These are phyloP conservation scores for Epichloe aotearoae DNA, from an alignment of 2,329 filamentous ascomycete species.

Conservation along the genomic window DNA sequence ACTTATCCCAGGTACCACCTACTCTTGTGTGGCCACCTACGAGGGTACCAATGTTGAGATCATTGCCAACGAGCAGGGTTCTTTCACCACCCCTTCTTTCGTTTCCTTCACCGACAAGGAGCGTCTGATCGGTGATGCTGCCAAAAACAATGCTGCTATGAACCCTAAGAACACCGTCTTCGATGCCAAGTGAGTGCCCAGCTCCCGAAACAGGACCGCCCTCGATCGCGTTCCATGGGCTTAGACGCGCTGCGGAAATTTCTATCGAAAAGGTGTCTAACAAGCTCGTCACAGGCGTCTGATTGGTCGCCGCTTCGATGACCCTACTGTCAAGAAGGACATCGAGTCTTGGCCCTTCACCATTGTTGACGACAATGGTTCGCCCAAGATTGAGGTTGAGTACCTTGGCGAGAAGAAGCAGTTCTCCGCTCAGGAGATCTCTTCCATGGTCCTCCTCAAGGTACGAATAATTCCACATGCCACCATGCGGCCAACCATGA, in stretches of 20 bases:
- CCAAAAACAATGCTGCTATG: slow-evolving; percentile 99
- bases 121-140: slow-evolving; percentile 97
- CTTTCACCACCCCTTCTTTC: slow-evolving; percentile 97
- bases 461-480: slow-evolving; percentile 32
- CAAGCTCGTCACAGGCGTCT: slow-evolving; percentile 56
- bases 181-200: slow-evolving; percentile 80
- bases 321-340: slow-evolving; percentile 97
- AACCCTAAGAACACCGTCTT: slow-evolving; percentile 98
- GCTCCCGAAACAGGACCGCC: neutral
- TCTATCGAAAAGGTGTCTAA: neutral
- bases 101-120: slow-evolving; percentile 98
- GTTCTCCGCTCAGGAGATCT: slow-evolving; percentile 98
- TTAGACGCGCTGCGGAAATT: neutral
- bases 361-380: slow-evolving; percentile 78
- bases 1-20: slow-evolving; percentile 68
- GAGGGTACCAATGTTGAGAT: slow-evolving; percentile 99
- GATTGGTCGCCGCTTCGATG: slow-evolving; percentile 90
- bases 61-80: slow-evolving; percentile 99
- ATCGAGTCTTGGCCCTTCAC: slow-evolving; percentile 99
- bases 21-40: slow-evolving; percentile 99
- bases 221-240: neutral
- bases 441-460: slow-evolving; percentile 97
- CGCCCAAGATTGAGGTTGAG: slow-evolving; percentile 86
- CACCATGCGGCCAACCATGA: no score
- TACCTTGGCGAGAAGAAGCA: slow-evolving; percentile 91